Conservation (phyloP, 2,329 filamentous ascomycete species). For the Claviceps digitariae region DNA sequence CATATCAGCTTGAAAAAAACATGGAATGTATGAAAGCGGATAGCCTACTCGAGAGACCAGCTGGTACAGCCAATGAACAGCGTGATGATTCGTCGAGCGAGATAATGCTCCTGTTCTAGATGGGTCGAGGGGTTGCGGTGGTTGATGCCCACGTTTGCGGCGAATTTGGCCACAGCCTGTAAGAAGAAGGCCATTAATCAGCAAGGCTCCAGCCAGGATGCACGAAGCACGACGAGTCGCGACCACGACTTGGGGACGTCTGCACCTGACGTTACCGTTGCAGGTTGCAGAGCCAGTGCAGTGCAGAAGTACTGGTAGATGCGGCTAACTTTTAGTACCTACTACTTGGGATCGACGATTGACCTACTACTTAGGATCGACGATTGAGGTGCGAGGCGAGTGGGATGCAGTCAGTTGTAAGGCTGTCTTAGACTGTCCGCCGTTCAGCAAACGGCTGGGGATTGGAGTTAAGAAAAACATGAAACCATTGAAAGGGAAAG, state of each 20-base stretch:
- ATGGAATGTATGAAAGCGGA: not conserved
- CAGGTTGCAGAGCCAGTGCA: not conserved
- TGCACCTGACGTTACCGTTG: not conserved
- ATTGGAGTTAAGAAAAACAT: not conserved
- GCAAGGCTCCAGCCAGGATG: slow-evolving; percentile 9
- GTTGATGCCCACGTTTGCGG: slow-evolving; percentile 2
- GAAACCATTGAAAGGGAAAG: not conserved
- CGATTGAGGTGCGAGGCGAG: not conserved
- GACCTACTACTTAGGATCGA: too few species aligned
- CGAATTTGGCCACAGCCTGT: slow-evolving; percentile 13
- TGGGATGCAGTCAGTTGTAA: not conserved
- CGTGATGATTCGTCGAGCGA: slow-evolving; percentile 4
- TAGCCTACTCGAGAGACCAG: not conserved
- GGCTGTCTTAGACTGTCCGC: not conserved
- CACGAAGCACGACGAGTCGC: not conserved
- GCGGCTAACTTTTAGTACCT: not conserved
- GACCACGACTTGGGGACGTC: not conserved
- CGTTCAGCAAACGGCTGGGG: not conserved
- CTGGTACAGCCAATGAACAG: slow-evolving; percentile 5
- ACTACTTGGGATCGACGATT: too few species aligned
- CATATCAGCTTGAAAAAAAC: not conserved
- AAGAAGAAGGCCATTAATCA: slow-evolving; percentile 23
- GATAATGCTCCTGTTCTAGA: not conserved
- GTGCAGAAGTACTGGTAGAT: not conserved
- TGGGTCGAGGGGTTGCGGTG: slow-evolving; percentile 1